A percentile compares a stretch with the other conserved stretches of the same genome.
phyloP scores from a whole-genome alignment of 345 rosid species.

The Citrus sp. region DNA sequence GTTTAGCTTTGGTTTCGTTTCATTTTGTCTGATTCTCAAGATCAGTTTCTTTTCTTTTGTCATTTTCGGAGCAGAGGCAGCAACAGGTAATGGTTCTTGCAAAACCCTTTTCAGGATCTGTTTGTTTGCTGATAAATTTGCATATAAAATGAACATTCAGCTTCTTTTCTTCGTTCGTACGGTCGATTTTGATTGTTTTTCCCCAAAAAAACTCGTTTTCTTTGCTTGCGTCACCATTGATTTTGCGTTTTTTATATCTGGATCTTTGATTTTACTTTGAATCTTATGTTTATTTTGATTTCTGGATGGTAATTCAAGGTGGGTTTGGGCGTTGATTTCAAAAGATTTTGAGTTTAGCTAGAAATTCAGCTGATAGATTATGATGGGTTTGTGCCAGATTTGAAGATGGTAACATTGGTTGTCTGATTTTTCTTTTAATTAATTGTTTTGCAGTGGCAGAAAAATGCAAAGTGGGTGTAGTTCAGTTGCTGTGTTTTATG shows the following conservation, averaged over 20 bases:
- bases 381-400: conserved; percentile 15
- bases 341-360: not conserved
- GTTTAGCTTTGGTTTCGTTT: not conserved
- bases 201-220: not conserved
- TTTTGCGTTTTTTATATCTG: not conserved
- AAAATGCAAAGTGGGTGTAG: not conserved
- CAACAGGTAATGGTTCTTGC: conserved; percentile 10
- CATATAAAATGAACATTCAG: not conserved
- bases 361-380: not conserved
- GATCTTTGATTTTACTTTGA: conserved; percentile 7
- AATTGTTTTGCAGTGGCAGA: not conserved
- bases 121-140: conserved; percentile 6
- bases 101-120: conserved; percentile 4
- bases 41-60: not conserved
- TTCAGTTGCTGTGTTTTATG: not conserved
- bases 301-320: not conserved
- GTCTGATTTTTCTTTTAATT: not conserved
- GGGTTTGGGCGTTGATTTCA: not conserved
- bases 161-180: not conserved
- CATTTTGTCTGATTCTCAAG: not conserved
- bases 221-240: not conserved
- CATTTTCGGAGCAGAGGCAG: not conserved
- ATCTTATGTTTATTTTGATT: not conserved
- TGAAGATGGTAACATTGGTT: not conserved
- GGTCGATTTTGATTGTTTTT: no score